These are phyloP conservation scores for Phytophthora pseudosyringae DNA, from an alignment of 352 stramenopile genomes.

Conservation along the genomic window DNA sequence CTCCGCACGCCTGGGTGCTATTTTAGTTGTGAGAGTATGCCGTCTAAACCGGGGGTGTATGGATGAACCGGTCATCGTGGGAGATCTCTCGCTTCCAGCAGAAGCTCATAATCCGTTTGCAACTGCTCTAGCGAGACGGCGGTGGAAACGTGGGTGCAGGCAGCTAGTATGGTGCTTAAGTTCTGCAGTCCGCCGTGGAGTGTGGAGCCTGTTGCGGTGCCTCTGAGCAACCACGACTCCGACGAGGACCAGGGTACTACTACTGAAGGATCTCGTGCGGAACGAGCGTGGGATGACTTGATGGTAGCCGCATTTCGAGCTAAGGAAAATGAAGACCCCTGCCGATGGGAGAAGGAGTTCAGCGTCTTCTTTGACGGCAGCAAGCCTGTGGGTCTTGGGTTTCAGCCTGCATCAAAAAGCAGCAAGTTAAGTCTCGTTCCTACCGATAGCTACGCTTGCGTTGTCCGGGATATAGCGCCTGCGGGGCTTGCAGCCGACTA, in stretches of 20 bases:
- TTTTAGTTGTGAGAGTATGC: conserved; percentile 4
- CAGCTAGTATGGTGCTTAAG: conserved; percentile 52
- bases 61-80: not conserved
- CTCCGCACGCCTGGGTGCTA: too few relatives aligned
- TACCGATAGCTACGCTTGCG: conserved; percentile 45
- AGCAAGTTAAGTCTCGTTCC: conserved; percentile 19
- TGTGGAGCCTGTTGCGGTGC: conserved; percentile 1
- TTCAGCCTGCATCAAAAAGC: conserved; percentile 30
- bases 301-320: conserved; percentile 26
- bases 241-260: conserved; percentile 23
- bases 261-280: conserved; percentile 13
- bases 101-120: conserved; percentile 9
- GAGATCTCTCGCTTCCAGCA: not conserved
- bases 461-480: conserved; percentile 47
- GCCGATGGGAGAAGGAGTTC: conserved; percentile 63
- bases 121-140: conserved; percentile 3
- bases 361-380: conserved; percentile 60
- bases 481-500: conserved; percentile 55
- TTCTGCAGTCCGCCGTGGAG: conserved; percentile 51
- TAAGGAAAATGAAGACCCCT: conserved; percentile 22
- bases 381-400: conserved; percentile 57
- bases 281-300: conserved; percentile 35
- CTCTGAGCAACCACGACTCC: conserved; percentile 23
- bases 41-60: conserved; percentile 4
- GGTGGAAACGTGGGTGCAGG: not conserved